Evolutionary conservation across 306 rosid genomes (phyloP), one percentile per base, ranked within the genome.

Genomic region (Clitoria ternatea): DNA sequence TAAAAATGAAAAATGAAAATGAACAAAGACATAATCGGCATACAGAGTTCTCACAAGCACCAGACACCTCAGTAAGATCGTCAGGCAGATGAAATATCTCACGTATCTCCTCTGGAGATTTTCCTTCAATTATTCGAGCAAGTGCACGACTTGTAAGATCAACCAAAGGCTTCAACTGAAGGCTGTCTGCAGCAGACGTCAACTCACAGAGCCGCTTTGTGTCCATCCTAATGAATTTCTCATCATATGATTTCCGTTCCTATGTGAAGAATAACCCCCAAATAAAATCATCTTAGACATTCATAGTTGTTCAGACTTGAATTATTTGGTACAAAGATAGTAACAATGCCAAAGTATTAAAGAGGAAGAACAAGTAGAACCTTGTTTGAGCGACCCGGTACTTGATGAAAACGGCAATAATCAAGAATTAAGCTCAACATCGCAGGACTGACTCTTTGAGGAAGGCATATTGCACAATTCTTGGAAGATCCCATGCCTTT

Each of bases 71-170:
- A 22, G 98, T 93, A 54, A 93, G 98, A 76, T 93, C 98, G 59
- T 93, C 98, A 30, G 97, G 98, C 79, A 93, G 80, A 80, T 90
- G 92, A 84, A 93, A 88, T 72, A 92, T 90, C 69, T 88, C 96
- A 11, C 98, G 90, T 45, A 93, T 89, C 87, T 90, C 98, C 82
- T 90, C 97, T 1, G 98, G 96, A 27, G 96, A 73, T 79, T 87
- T 93, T 63, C 97, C 97, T 78, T 93, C 98, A 76, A 93, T 93
- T 78, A 90, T 84, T 74, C 96, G 89, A n/a, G 98, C 98, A 78
- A 93, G 94, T 66, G 97, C 91, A 29, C 94, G 88, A 72, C 97
- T 88, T 3, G 96, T 90, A 70, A 93, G 92, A 84, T 93, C 98
- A 76, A 93, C 96, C 82, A 93, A 69, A n/a, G 97, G 96, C 86